Conservation (phyloP, 1,284 basidiomycete species). For the Anthracocystis panici-leucophaei region DNA sequence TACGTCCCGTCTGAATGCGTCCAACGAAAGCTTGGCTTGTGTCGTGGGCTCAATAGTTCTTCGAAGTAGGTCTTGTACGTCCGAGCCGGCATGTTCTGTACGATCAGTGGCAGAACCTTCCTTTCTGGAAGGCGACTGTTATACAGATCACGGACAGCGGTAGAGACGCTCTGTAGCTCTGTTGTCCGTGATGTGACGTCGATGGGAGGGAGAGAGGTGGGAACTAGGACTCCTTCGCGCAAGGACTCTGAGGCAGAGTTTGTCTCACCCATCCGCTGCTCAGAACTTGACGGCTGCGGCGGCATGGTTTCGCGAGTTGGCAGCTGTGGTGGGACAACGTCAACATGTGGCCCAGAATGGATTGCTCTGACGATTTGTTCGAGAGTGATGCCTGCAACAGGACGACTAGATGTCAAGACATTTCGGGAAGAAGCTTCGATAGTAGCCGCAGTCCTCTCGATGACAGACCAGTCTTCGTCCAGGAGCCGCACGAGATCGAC, state of each 20-base stretch:
- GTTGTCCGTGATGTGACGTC: not conserved
- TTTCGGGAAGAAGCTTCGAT: not conserved
- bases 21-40: not conserved
- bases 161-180: not conserved
- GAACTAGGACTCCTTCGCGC: not conserved
- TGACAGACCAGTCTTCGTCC: constrained; percentile 11
- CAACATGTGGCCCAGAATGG: not conserved
- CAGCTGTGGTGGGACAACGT: not conserved
- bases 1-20: not conserved
- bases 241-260: not conserved
- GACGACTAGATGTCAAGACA: not conserved
- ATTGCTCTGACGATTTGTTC: not conserved
- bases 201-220: not conserved
- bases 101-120: not conserved
- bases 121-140: not conserved
- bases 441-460: not conserved
- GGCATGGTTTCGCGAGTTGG: not conserved
- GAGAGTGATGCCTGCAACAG: not conserved
- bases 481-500: constrained; percentile 1
- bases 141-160: not conserved
- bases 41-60: not conserved
- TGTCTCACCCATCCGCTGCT: not conserved
- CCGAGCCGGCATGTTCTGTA: not conserved
- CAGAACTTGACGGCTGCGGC: not conserved
- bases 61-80: not conserved